These are phyloP conservation scores for Taphrina betulina DNA, from an alignment of 1,139 yeast genomes.

Conservation along the genomic window DNA sequence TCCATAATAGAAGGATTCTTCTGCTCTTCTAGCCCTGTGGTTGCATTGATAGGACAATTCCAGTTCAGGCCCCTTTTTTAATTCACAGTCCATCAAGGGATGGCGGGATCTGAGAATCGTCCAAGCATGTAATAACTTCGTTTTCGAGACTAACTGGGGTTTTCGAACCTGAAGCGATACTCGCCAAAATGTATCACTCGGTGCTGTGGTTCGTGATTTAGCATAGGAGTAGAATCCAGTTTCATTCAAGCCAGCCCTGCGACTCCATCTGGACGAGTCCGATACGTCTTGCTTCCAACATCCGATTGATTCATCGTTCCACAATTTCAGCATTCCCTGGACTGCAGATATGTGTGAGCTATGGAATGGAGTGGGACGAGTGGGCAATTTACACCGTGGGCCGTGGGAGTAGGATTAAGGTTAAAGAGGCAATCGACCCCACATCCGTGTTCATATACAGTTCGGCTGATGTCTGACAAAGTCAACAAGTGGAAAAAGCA, in stretches of 20 bases:
- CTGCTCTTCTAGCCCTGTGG: neutral
- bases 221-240: conserved; percentile 20
- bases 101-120: neutral
- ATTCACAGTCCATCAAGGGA: conserved; percentile 14
- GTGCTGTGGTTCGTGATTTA: conserved; percentile 14
- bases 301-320: conserved; percentile 4
- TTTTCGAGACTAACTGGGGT: neutral
- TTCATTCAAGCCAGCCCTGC: conserved; percentile 25
- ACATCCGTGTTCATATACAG: too few species aligned
- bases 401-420: too few species aligned
- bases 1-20: neutral
- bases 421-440: too few species aligned
- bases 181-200: conserved; percentile 17
- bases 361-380: too few species aligned
- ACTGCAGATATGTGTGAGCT: too few species aligned
- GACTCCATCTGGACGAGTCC: neutral
- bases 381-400: too few species aligned
- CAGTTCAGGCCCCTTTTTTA: neutral
- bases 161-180: neutral
- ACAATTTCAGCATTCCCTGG: conserved; percentile 14
- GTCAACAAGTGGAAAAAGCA: too few species aligned
- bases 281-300: neutral
- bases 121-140: conserved; percentile 2
- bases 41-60: neutral
- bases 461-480: too few species aligned